A percentile compares a stretch with the other conserved stretches of the same genome.
These are phyloP conservation scores for Pichia thaimueangensis DNA, from an alignment of 805 yeast genomes.

Conservation along the genomic window DNA sequence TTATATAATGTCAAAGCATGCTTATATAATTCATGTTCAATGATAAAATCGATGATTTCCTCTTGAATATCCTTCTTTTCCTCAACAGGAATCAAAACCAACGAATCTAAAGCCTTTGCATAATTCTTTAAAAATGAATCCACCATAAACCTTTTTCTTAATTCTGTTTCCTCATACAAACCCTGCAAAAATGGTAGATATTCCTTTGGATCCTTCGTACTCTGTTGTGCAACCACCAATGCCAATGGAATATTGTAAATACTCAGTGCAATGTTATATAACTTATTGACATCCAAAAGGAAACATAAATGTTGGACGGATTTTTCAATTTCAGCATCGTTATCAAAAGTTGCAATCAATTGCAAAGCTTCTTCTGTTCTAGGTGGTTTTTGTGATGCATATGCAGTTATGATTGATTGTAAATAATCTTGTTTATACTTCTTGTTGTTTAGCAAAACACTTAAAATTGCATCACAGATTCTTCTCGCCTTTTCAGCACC, in stretches of 20 bases:
- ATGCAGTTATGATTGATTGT: constrained; percentile 82
- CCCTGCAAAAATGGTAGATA: constrained; percentile 86
- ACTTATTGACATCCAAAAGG: constrained; percentile 77
- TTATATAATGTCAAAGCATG: constrained; percentile 59
- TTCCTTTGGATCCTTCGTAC: constrained; percentile 97
- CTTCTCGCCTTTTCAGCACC: constrained; percentile 52
- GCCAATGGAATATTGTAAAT: constrained; percentile 78
- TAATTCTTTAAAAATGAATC: constrained; percentile 70
- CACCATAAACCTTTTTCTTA: constrained; percentile 66
- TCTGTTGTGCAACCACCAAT: constrained; percentile 83
- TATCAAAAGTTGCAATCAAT: constrained; percentile 48
- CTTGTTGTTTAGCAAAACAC: constrained; percentile 45
- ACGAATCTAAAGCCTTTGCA: constrained; percentile 62
- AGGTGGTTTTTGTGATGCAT: constrained; percentile 88
- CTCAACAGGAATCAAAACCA: constrained; percentile 42
- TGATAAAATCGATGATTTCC: constrained; percentile 65
- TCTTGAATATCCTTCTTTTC: constrained; percentile 32
- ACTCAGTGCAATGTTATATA: constrained; percentile 76
- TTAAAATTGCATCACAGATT: constrained; percentile 66
- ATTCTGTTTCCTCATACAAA: constrained; percentile 58
- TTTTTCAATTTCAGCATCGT: constrained; percentile 44
- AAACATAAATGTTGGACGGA: constrained; percentile 82
- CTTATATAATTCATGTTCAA: constrained; percentile 62
- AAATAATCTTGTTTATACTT: constrained; percentile 48
- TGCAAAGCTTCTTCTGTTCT: constrained; percentile 68